A percentile compares a stretch with the other conserved stretches of the same genome.
phyloP scores from a whole-genome alignment of 176 grass and related monocot species.

The Carex littledalei region DNA sequence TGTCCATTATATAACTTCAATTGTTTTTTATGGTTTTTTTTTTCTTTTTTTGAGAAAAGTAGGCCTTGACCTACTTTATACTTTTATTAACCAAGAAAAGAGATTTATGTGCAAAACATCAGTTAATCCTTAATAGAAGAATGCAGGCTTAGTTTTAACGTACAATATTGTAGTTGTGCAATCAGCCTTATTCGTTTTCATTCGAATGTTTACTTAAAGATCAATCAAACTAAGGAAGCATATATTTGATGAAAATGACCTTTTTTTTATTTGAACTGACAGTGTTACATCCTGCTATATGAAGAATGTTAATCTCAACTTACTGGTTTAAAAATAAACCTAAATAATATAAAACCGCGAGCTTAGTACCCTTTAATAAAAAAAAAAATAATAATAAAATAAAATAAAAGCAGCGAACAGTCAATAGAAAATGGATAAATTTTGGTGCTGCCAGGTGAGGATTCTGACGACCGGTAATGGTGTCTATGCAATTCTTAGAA shows the following conservation, averaged over 20 bases:
- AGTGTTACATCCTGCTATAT: not conserved
- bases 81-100: too few species aligned
- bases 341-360: not conserved
- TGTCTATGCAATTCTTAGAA: not conserved
- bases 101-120: too few species aligned
- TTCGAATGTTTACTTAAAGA: not conserved
- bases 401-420: not conserved
- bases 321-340: not conserved
- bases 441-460: not conserved
- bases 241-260: not conserved
- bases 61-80: too few species aligned
- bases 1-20: constrained; percentile 7
- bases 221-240: not conserved
- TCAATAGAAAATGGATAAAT: not conserved
- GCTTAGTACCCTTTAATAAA: too few species aligned
- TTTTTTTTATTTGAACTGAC: not conserved
- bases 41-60: too few species aligned
- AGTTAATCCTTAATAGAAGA: too few species aligned
- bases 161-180: not conserved
- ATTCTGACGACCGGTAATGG: not conserved
- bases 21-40: too few species aligned
- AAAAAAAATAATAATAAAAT: not conserved
- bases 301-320: not conserved
- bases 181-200: not conserved
- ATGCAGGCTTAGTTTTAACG: not conserved